Evolutionary conservation across 2,329 filamentous ascomycete genomes (phyloP).

Genomic region (Nakataea oryzae): DNA sequence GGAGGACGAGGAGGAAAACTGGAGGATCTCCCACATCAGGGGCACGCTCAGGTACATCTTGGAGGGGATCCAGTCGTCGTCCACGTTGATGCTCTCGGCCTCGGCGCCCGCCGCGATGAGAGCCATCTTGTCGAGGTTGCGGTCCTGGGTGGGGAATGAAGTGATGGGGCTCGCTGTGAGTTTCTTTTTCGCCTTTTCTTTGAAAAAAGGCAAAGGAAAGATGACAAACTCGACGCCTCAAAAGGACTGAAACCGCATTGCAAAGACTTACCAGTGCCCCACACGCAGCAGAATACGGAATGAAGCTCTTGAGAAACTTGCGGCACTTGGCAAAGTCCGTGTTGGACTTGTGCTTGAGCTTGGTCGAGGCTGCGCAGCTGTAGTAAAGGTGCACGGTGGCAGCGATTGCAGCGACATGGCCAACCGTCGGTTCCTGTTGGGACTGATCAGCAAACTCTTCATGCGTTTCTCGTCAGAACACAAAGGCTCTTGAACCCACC

Average conservation of each 20-base stretch:
- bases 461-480: no score
- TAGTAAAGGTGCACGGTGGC: constrained; percentile 43
- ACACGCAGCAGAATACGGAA: constrained; percentile 34
- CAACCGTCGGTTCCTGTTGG: constrained; percentile 36
- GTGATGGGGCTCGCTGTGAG: background rate
- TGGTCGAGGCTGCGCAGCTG: constrained; percentile 36
- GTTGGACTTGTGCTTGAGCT: constrained; percentile 24
- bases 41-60: constrained; percentile 41
- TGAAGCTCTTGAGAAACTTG: constrained; percentile 35
- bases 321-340: constrained; percentile 40
- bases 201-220: background rate
- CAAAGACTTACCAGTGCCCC: constrained; percentile 26
- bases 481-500: background rate
- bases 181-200: background rate
- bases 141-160: constrained; percentile 33
- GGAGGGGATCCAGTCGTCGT: constrained; percentile 41
- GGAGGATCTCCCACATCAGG: constrained; percentile 41
- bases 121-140: constrained; percentile 35
- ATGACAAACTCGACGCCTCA: no score
- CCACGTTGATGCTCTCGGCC: constrained; percentile 21
- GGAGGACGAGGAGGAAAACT: constrained; percentile 26
- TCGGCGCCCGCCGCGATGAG: constrained; percentile 27
- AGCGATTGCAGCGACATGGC: constrained; percentile 38
- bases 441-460: background rate
- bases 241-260: no score